Evolutionary conservation across 106 monocot species (phyloP), one percentile per base, ranked within the genome.

Genomic region (Cymbidium sinense): DNA sequence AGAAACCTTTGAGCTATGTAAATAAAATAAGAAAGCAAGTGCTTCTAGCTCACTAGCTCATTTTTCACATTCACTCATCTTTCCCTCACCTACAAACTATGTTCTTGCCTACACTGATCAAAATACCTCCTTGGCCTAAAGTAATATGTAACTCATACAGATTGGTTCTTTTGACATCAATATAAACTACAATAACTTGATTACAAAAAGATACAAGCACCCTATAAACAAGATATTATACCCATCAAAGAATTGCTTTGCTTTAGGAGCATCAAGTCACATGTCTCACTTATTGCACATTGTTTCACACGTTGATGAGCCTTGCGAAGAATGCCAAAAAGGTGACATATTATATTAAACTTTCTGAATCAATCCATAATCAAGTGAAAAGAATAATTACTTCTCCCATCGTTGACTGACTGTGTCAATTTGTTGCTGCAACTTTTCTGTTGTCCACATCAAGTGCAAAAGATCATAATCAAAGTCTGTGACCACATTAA

Each of bases 401-500:
- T 25, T 78, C 61, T 88, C 74, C 84, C 84, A 90, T 50, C 77
- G 86, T 64, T 76, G 87, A 84, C 92, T 86, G 79, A 90, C 84
- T 47, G 80, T 83, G 85, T 86, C 87, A 76, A 92, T 76, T 70
- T 99, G 94, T 77, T 90, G 80, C 74, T 92, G 87, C 74, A 99
- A 71, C 73, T 87, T 90, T 74, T 99, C 98, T 69, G 80, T 64
- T 28, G 92, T 94, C 87, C 86, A 94, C 61, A 78, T 86, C 84
- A 99, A 84, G 36, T 94, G 94, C 84, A 98, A 76, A 78, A 82
- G 30, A 77, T 98, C 85, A 83, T 79, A 83, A 70, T 98, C 98
- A 85, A 98, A 82, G 54, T 74, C 86, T 36, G 87, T 84, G 39
- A 90, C 71, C 78, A 61, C 51, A 12, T 79, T 54, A 82, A 86